Percentiles rank a stretch among this genome's conserved stretches.
phyloP scores from a whole-genome alignment of 2,329 filamentous ascomycete species.

The Paecilomyces niveus region DNA sequence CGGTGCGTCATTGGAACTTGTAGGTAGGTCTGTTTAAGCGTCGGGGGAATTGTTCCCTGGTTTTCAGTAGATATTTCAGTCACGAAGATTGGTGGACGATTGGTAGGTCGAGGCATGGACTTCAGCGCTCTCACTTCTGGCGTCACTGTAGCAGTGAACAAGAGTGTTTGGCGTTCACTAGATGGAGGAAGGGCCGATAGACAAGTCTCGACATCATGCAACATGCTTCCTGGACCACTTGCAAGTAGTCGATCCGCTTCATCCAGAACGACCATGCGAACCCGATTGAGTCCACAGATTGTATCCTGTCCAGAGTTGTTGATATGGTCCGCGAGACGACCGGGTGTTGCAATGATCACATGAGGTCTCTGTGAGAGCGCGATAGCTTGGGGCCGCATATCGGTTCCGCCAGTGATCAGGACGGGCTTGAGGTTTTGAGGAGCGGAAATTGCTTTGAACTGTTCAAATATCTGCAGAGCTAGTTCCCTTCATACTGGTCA shows the following conservation, averaged over 20 bases:
- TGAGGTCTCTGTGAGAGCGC: conserved; percentile 76
- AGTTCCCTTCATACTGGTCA: conserved; percentile 56
- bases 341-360: conserved; percentile 88
- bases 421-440: conserved; percentile 80
- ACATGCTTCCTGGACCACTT: conserved; percentile 72
- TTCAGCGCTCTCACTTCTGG: conserved; percentile 85
- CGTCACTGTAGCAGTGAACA: conserved; percentile 95
- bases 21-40: conserved; percentile 76
- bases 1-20: conserved; percentile 86
- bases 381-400: conserved; percentile 87
- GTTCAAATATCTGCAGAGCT: conserved; percentile 91
- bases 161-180: conserved; percentile 74
- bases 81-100: conserved; percentile 72
- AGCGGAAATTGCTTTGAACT: conserved; percentile 86
- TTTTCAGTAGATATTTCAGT: conserved; percentile 70
- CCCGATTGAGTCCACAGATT: conserved; percentile 68
- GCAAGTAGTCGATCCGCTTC: conserved; percentile 87
- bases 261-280: conserved; percentile 83
- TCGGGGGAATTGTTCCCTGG: conserved; percentile 69
- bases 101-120: conserved; percentile 61
- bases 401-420: conserved; percentile 84
- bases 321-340: conserved; percentile 89
- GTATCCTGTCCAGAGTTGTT: conserved; percentile 87
- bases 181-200: conserved; percentile 73
- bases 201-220: conserved; percentile 89